Conservation (phyloP, 345 rosid species). For the Populus ilicifolia region DNA sequence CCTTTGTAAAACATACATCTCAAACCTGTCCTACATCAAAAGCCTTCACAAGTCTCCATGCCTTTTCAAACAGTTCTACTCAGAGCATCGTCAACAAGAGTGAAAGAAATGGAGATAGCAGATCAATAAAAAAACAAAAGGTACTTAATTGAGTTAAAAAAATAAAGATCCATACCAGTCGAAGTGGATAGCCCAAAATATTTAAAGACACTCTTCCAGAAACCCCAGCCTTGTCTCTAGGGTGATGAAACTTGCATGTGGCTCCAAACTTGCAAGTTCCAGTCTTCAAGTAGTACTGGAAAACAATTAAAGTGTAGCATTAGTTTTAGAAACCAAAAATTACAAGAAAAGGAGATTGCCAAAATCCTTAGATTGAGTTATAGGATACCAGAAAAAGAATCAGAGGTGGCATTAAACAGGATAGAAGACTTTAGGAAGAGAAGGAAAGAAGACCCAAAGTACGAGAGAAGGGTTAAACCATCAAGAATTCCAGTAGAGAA, state of each 20-base stretch:
- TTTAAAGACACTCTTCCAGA: constrained; percentile 88
- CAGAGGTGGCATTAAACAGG: too few relatives aligned
- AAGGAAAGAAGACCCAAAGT: neutral
- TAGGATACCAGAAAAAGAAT: neutral
- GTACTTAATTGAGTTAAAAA: constrained; percentile 2
- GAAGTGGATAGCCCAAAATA: constrained; percentile 85
- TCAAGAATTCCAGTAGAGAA: neutral
- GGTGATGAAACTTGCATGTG: constrained; percentile 99
- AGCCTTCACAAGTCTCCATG: neutral
- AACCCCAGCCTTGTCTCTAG: constrained; percentile 91
- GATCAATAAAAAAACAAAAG: neutral
- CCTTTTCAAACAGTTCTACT: neutral
- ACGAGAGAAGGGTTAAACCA: neutral
- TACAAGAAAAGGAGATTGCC: neutral
- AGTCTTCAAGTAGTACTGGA: constrained; percentile 89
- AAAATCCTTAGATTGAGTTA: too few relatives aligned
- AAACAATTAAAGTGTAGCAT: constrained; percentile 13
- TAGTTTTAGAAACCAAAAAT: neutral
- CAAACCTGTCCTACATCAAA: neutral
- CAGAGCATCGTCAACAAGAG: neutral
- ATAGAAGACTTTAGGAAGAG: neutral
- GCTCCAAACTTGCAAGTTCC: constrained; percentile 99
- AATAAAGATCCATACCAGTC: constrained; percentile 53
- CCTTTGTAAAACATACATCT: neutral
- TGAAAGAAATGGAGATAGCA: neutral